Evolutionary conservation across 257 asterid species (phyloP).

Genomic region (Asclepias syriaca): DNA sequence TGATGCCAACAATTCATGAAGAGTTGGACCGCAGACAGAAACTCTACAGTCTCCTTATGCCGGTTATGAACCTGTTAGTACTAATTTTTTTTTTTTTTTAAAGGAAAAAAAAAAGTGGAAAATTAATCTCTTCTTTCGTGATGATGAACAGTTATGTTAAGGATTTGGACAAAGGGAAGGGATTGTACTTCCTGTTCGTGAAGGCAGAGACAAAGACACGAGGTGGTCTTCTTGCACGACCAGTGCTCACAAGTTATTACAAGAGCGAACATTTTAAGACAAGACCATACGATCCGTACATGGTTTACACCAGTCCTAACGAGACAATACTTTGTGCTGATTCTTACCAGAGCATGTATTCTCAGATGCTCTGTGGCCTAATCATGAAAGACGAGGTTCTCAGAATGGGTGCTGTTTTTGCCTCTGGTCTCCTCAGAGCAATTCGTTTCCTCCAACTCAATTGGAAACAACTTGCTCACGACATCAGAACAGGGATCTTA

Average conservation of each 20-base stretch:
- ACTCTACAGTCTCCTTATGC: constrained; percentile 67
- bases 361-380: constrained; percentile 84
- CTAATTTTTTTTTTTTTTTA: too few species aligned
- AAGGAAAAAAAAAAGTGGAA: too few species aligned
- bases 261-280: constrained; percentile 68
- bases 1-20: constrained; percentile 70
- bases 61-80: constrained; percentile 75
- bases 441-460: constrained; percentile 62
- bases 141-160: constrained; percentile 53
- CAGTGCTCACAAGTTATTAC: constrained; percentile 82
- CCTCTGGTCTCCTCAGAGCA: constrained; percentile 76
- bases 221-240: constrained; percentile 71
- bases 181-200: constrained; percentile 59
- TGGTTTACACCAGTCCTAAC: constrained; percentile 73
- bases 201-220: constrained; percentile 72
- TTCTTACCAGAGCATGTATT: constrained; percentile 73
- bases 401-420: constrained; percentile 81
- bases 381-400: constrained; percentile 61
- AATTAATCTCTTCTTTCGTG: too few species aligned
- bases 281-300: constrained; percentile 58
- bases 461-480: constrained; percentile 54
- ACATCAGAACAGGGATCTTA: constrained; percentile 49
- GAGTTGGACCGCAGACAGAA: constrained; percentile 73
- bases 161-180: constrained; percentile 68
- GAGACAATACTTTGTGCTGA: constrained; percentile 72